Base-by-base conservation (phyloP, 139 green algal species). In the Micractinium conductrix region DNA sequence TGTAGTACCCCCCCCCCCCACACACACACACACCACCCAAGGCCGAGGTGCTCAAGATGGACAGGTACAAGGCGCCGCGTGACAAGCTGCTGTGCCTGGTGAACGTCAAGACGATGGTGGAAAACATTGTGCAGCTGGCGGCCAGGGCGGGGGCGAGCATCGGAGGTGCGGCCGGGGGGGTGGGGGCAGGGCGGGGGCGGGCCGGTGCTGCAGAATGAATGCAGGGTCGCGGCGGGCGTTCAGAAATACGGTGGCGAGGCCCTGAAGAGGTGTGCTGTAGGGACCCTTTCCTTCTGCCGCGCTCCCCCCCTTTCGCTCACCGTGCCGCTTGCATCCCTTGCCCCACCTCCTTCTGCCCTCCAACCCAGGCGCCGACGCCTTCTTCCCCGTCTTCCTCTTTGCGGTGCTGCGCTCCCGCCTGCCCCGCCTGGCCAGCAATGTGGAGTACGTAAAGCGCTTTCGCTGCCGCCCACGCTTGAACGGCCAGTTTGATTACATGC, bases 61-160 rank as follows among this genome's bases (percentile, higher is more conserved):
- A 97, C 79, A 84, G 88, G 42, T 97, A 93, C 89, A 97, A 99
- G 93, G 95, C 94, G 30, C 97, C 97, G 0, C 88, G 96, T 22
- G 97, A 99, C 91, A 99, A 99, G 95, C 91, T 99, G 55, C 89
- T 98, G 35, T 98, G 96, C 88, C 91, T 99, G 30, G 90, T 99
- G 5, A 98, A 98, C 89, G 93, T 92, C 80, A 82, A 85, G 42
- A 88, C 79, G 33, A 65, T 88, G 65, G 73, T 88, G 78, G 80
- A 88, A 62, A 79, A 82, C 58, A 75, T 84, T 30, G 75, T 91
- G 65, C 40, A n/a, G 37, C 60, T 44, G 65, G 84, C 84, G 38
- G 79, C 72, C 38, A 43, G 38, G n/a, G n/a, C 9, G 37, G 87
- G 83, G 33, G 86, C 74, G 4, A 42, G 33, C 42, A 86, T 88